Evolutionary conservation across 2,329 filamentous ascomycete species (phyloP).

Genomic region (Chalara sp.): DNA sequence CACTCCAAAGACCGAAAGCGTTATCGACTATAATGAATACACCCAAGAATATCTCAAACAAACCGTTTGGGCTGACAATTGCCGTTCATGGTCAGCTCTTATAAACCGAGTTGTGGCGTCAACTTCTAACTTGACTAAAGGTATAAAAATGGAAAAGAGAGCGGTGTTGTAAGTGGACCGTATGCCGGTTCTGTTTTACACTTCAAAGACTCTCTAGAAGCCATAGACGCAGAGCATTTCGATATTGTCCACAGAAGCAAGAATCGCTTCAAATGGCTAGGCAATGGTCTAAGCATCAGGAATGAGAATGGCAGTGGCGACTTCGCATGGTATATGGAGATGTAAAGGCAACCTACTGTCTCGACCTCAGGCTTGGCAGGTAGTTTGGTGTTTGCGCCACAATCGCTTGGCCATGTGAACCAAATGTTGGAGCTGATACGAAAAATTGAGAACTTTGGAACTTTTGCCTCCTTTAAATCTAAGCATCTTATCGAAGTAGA

Average conservation of each 20-base stretch:
- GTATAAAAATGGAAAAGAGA: conserved; percentile 10
- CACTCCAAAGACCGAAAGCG: conserved; percentile 28
- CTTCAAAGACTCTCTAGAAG: not conserved
- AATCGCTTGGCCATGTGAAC: too few relatives aligned
- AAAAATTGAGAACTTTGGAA: too few relatives aligned
- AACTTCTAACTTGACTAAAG: too few relatives aligned
- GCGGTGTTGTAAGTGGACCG: conserved; percentile 1
- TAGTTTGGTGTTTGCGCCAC: too few relatives aligned
- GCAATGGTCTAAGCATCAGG: not conserved
- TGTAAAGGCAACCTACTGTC: too few relatives aligned
- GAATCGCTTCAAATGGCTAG: not conserved
- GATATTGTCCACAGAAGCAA: not conserved
- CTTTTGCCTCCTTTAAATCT: too few relatives aligned
- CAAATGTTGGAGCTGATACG: too few relatives aligned
- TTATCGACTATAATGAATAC: conserved; percentile 24
- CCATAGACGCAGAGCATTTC: not conserved
- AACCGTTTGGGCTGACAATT: conserved; percentile 16
- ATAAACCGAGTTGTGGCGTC: too few relatives aligned
- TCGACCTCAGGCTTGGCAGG: too few relatives aligned
- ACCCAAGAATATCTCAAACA: conserved; percentile 14
- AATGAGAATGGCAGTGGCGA: too few relatives aligned
- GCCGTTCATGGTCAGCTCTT: conserved; percentile 13
- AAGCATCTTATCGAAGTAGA: too few relatives aligned
- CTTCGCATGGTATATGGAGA: too few relatives aligned
- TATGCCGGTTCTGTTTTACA: conserved; percentile 4